These are phyloP conservation scores for Erysimum cheiri DNA, from an alignment of 441 rosid species.

Conservation along the genomic window DNA sequence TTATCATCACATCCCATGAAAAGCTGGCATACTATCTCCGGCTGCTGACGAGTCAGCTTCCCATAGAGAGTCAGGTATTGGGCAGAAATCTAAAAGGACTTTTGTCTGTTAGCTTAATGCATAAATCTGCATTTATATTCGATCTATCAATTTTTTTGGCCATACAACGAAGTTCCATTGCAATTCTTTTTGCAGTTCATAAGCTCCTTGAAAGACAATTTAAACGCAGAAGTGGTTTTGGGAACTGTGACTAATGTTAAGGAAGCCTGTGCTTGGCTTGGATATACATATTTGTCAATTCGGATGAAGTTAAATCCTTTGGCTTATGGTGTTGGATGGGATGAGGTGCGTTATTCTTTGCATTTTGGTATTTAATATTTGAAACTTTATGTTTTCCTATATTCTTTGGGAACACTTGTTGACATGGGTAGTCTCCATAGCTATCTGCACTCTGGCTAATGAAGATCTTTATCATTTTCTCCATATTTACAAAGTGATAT, in stretches of 20 bases:
- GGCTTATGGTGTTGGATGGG: conserved; percentile 99
- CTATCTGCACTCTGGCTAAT: conserved; percentile 22
- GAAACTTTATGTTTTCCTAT: conserved; percentile 14
- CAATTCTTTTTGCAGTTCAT: conserved; percentile 74
- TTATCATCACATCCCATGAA: conserved; percentile 96
- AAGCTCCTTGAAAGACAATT: conserved; percentile 90
- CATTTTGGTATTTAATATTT: conserved; percentile 15
- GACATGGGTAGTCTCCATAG: conserved; percentile 19
- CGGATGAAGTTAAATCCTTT: conserved; percentile 98
- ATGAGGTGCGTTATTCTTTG: conserved; percentile 67
- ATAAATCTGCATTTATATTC: conserved; percentile 27
- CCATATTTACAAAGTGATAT: no score
- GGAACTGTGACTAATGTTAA: conserved; percentile 99
- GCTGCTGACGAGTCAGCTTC: conserved; percentile 94
- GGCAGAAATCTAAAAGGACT: conserved; percentile 27
- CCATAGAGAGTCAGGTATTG: conserved; percentile 97
- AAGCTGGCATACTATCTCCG: conserved; percentile 94
- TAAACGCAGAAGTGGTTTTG: conserved; percentile 98
- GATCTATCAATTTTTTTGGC: conserved; percentile 10
- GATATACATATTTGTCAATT: conserved; percentile 95
- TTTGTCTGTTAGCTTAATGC: conserved; percentile 22
- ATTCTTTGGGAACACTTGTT: conserved; percentile 24
- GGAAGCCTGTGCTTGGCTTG: conserved; percentile 99
- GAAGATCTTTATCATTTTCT: conserved; percentile 15
- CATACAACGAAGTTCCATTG: conserved; percentile 23